Percentiles rank a stretch among this genome's conserved stretches.
Evolutionary conservation across 2,329 filamentous ascomycete genomes (phyloP).

Genomic region (Nemania diffusa): DNA sequence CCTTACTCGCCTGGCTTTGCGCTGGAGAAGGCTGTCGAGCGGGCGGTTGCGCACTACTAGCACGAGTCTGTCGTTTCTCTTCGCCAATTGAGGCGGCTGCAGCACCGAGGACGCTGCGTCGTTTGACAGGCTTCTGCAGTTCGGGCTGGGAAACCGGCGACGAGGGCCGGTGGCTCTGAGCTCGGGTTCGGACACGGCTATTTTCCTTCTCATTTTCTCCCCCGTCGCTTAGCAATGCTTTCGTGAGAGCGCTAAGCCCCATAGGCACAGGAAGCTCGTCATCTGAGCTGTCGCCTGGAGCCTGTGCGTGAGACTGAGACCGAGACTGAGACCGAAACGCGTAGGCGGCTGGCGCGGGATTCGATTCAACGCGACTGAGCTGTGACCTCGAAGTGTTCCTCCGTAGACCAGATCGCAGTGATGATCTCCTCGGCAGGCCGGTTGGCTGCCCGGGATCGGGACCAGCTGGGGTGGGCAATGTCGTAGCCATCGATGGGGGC

Average conservation of each 20-base stretch:
- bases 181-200: slow-evolving; percentile 56
- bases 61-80: slow-evolving; percentile 58
- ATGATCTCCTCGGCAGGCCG: slow-evolving; percentile 62
- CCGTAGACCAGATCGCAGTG: slow-evolving; percentile 65
- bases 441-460: slow-evolving; percentile 60
- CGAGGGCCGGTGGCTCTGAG: slow-evolving; percentile 55
- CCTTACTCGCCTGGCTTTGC: slow-evolving; percentile 54
- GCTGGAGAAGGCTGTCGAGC: slow-evolving; percentile 58
- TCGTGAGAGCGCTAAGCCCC: slow-evolving; percentile 93
- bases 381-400: slow-evolving; percentile 60
- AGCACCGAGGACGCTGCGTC: slow-evolving; percentile 61
- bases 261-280: slow-evolving; percentile 92
- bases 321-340: slow-evolving; percentile 30
- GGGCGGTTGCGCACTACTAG: slow-evolving; percentile 59
- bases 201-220: slow-evolving; percentile 59
- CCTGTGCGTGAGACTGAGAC: slow-evolving; percentile 53
- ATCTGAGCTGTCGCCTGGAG: slow-evolving; percentile 84
- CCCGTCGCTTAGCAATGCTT: slow-evolving; percentile 78
- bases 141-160: slow-evolving; percentile 55
- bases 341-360: slow-evolving; percentile 50
- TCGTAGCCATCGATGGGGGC: slow-evolving; percentile 42
- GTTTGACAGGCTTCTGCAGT: slow-evolving; percentile 51
- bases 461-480: slow-evolving; percentile 59
- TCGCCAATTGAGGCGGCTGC: slow-evolving; percentile 57
- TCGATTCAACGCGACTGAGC: slow-evolving; percentile 59